Conservation (phyloP, 495 filamentous ascomycete species). For the Penicillium paradoxum region DNA sequence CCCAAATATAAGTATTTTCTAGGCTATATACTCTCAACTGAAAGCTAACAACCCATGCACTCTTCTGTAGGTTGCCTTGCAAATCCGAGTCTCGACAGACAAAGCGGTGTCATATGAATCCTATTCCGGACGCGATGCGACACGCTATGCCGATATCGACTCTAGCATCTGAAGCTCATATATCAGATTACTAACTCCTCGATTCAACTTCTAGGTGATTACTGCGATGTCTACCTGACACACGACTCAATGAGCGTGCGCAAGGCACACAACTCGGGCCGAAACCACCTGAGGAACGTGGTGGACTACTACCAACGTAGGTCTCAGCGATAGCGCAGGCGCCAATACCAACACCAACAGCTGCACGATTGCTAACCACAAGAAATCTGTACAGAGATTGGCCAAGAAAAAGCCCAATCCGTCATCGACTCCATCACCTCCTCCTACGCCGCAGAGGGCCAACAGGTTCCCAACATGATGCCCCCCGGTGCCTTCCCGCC, state of each 20-base stretch:
- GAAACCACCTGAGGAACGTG: conserved; percentile 95
- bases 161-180: neutral
- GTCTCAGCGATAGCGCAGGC: conserved; percentile 15
- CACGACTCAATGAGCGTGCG: conserved; percentile 99
- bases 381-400: conserved; percentile 66
- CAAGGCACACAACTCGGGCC: conserved; percentile 94
- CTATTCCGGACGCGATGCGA: conserved; percentile 7
- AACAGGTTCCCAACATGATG: conserved; percentile 70
- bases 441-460: conserved; percentile 90
- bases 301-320: conserved; percentile 97
- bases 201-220: conserved; percentile 66
- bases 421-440: conserved; percentile 97
- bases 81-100: neutral
- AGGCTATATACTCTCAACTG: neutral
- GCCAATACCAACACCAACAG: neutral
- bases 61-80: conserved; percentile 60
- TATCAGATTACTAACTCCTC: conserved; percentile 7
- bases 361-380: conserved; percentile 2
- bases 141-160: conserved; percentile 6
- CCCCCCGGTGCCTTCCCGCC: conserved; percentile 45
- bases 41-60: conserved; percentile 50
- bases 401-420: conserved; percentile 95
- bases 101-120: conserved; percentile 7
- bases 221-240: conserved; percentile 99
- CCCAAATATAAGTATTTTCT: conserved; percentile 68